Conservation (phyloP, 1,139 yeast genomes). For the Zygosaccharomyces pseudobailii region DNA sequence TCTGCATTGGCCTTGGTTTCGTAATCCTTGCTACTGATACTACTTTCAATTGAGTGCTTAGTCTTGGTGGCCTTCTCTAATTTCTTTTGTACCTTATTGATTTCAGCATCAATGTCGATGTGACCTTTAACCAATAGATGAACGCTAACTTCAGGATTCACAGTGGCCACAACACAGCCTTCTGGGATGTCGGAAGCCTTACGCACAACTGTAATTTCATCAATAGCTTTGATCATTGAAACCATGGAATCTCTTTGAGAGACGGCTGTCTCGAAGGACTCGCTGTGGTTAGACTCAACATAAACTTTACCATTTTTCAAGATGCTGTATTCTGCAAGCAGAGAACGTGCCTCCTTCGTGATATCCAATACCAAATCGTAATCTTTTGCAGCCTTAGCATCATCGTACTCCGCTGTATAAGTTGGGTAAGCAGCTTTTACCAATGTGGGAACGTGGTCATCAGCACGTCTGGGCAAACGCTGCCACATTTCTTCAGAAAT, state of each 20-base stretch:
- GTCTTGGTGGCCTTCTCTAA: conserved; percentile 51
- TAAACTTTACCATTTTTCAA: conserved; percentile 81
- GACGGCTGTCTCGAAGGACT: conserved; percentile 48
- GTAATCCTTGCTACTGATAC: conserved; percentile 71
- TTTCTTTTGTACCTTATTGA: conserved; percentile 74
- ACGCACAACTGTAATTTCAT: conserved; percentile 59
- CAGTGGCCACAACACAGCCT: conserved; percentile 85
- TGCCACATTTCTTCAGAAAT: conserved; percentile 98
- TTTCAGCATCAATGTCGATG: conserved; percentile 87
- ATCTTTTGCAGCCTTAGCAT: conserved; percentile 59
- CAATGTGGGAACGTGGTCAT: conserved; percentile 67
- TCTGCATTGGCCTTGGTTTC: conserved; percentile 77
- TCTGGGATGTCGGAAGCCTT: conserved; percentile 59
- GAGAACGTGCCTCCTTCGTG: conserved; percentile 88
- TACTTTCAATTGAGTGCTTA: conserved; percentile 51
- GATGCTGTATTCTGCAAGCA: conserved; percentile 84
- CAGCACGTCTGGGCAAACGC: conserved; percentile 83
- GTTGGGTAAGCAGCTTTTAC: conserved; percentile 76
- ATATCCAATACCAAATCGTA: conserved; percentile 82
- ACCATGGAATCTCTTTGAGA: conserved; percentile 80
- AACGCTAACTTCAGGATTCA: conserved; percentile 76
- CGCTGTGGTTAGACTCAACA: conserved; percentile 59
- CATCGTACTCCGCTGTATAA: conserved; percentile 54
- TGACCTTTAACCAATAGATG: conserved; percentile 92
- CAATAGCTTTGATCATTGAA: conserved; percentile 87